phyloP scores from a whole-genome alignment of 805 yeast genomes.

The Ogataea paraovalis region DNA sequence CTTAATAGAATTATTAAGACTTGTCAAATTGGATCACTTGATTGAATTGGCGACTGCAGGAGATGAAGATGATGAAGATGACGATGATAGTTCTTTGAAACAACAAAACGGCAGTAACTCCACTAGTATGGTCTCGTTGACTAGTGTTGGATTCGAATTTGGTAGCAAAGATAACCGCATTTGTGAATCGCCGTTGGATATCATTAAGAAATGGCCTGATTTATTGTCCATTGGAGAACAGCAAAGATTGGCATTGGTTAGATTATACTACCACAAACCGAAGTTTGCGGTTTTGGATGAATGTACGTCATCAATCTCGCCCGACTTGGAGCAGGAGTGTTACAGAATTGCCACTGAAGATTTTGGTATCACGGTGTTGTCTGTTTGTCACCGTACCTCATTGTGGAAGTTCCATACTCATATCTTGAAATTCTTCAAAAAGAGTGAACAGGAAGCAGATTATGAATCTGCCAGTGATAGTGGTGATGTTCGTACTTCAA shows the following conservation, averaged over 20 bases:
- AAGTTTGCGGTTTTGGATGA: conserved; percentile 93
- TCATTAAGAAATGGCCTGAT: conserved; percentile 79
- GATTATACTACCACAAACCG: conserved; percentile 87
- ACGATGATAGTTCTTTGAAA: conserved; percentile 2
- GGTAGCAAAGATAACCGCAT: background rate
- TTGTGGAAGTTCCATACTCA: conserved; percentile 88
- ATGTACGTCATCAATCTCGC: conserved; percentile 91
- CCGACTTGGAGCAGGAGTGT: conserved; percentile 87
- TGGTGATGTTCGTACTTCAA: background rate
- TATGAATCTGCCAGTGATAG: background rate
- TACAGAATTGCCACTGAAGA: conserved; percentile 70
- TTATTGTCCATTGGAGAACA: conserved; percentile 88
- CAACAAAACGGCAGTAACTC: background rate
- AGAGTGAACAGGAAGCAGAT: conserved; percentile 2
- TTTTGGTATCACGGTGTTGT: conserved; percentile 74
- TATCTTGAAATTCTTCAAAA: conserved; percentile 60
- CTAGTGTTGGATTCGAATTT: background rate
- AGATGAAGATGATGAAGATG: conserved; percentile 14
- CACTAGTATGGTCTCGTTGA: background rate
- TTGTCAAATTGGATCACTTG: conserved; percentile 58
- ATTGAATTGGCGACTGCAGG: conserved; percentile 35
- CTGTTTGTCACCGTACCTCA: conserved; percentile 90
- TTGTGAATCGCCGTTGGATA: conserved; percentile 51
- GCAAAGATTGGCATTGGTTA: conserved; percentile 89
- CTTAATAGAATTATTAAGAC: conserved; percentile 48